Base-by-base conservation (phyloP, 2,329 filamentous ascomycete species). In the Diplocarpon rosae region DNA sequence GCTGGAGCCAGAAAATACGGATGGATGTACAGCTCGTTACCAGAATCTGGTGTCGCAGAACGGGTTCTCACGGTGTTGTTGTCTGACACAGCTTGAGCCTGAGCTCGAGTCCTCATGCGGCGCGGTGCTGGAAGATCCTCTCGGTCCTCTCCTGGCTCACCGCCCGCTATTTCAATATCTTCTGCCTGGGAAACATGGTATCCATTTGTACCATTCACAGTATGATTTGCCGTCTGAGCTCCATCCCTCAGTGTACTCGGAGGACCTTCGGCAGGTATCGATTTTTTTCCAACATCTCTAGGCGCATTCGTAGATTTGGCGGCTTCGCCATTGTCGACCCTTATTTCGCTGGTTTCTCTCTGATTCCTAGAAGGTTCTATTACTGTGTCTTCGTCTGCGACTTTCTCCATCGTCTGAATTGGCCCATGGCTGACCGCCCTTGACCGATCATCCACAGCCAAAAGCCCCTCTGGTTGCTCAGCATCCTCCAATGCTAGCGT, bases 1-100 rank as follows among this genome's bases (percentile, higher is more conserved):
- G 66, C 59, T 0, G 85, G 82, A 30, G 81, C 75, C 35, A 78
- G 63, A 63, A 87, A 93, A 56, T 87, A 76, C 2, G 85, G 83
- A 59, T 90, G 83, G 47, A 90, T 75, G 24, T 73, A 73, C n/a
- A 70, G 67, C 3, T 72, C 67, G 12, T 69, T 66, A 15, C 63
- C 61, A 5, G 66, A 64, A 33, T 71, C 69, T 13, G 70, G 70
- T 20, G 66, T 59, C 20, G 49, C 44, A n/a, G 60, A 62, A 40
- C 48, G 63, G 52, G 41, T 58, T 52, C 47, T 59, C 57, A 47
- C 62, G 11, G 55, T 49, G 39, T 60, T 45, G 54, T 64, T 53
- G 51, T 61, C 60, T 17, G 60, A 63, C 29, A 62, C 61, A 36
- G 66, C 69, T 50, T 72, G 68, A 31, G 71, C 71, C 53, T 70